Conservation (phyloP, 768 basidiomycete species). For the Hygrophorus pudorinus region DNA sequence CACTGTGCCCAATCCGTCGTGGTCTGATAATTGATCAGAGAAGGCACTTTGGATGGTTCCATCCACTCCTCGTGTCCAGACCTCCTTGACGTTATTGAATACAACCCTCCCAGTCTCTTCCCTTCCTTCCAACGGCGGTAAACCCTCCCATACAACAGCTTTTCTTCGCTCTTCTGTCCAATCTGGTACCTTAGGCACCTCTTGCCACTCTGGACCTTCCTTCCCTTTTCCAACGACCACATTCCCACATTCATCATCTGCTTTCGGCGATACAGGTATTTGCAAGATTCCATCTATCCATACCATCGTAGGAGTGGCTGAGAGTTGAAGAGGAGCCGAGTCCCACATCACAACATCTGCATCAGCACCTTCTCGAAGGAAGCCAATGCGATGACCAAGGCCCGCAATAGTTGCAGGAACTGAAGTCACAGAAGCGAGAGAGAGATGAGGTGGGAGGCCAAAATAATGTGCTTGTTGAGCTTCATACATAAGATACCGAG, state of each 20-base stretch:
- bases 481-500: constrained; percentile 60
- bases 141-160: constrained; percentile 54
- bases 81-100: constrained; percentile 58
- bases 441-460: constrained; percentile 46
- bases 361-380: constrained; percentile 45
- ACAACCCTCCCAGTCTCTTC: constrained; percentile 28
- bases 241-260: constrained; percentile 23
- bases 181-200: constrained; percentile 44
- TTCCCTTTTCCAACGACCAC: constrained; percentile 35
- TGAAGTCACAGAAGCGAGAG: constrained; percentile 58
- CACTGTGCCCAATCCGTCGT: constrained; percentile 21
- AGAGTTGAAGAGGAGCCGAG: constrained; percentile 63
- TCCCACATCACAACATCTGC: constrained; percentile 72
- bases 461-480: constrained; percentile 65
- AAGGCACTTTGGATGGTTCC: constrained; percentile 25
- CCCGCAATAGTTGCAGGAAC: constrained; percentile 57
- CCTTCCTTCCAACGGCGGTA: constrained; percentile 48
- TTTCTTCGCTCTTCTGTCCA: constrained; percentile 55
- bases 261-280: constrained; percentile 35
- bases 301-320: constrained; percentile 64
- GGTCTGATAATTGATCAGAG: constrained; percentile 8
- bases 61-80: constrained; percentile 27
- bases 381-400: constrained; percentile 68
- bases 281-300: constrained; percentile 85
- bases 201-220: constrained; percentile 32